These are phyloP conservation scores for Sequoia sempervirens DNA, from an alignment of 75 land plant species.

Conservation along the genomic window DNA sequence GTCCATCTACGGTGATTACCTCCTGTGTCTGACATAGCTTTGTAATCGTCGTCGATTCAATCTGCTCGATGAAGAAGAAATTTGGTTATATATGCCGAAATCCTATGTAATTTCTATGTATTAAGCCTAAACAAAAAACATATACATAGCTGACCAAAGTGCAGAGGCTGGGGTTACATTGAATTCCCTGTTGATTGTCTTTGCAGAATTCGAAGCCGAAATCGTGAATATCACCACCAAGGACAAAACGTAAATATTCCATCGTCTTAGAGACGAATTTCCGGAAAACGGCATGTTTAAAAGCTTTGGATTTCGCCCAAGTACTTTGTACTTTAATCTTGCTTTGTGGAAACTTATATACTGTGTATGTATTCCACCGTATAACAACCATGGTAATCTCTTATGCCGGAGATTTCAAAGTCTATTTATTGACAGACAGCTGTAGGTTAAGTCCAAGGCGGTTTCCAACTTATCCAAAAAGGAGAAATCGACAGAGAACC, in stretches of 20 bases:
- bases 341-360: too few relatives aligned
- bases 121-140: too few relatives aligned
- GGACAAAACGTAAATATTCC: not conserved
- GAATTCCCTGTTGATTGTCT: not conserved
- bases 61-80: not conserved
- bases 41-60: not conserved
- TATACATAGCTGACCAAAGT: too few relatives aligned
- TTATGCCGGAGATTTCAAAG: too few relatives aligned
- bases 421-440: not conserved
- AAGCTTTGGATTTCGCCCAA: too few relatives aligned
- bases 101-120: too few relatives aligned
- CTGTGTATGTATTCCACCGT: not conserved
- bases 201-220: not conserved
- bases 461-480: not conserved
- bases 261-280: not conserved
- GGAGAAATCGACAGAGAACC: not conserved
- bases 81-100: too few relatives aligned
- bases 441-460: too few relatives aligned
- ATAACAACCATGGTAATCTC: too few relatives aligned
- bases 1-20: not conserved
- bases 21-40: not conserved
- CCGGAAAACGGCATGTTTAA: not conserved
- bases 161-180: not conserved
- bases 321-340: too few relatives aligned
- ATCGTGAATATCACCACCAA: not conserved